Percentiles rank a stretch among this genome's conserved stretches.
Conservation (phyloP, 352 stramenopile species). For the Globisporangium nagaii region DNA sequence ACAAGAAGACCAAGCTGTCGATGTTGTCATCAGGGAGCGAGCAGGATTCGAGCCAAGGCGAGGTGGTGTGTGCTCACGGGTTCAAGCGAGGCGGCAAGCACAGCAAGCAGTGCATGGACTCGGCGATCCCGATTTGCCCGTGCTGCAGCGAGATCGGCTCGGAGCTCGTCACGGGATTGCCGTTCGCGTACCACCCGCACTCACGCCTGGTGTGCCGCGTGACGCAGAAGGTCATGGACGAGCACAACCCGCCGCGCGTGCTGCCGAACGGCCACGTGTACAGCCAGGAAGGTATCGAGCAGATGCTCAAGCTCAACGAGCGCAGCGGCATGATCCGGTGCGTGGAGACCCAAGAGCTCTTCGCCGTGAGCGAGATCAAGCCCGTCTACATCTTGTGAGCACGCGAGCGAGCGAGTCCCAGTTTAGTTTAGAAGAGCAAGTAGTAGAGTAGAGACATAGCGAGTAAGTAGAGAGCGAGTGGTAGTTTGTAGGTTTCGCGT, state of each 20-base stretch:
- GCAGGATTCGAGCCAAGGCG: neutral
- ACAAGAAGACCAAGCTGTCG: slow-evolving; percentile 42
- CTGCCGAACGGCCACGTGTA: slow-evolving; percentile 83
- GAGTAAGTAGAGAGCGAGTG: neutral
- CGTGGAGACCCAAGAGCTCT: slow-evolving; percentile 66
- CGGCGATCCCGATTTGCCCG: slow-evolving; percentile 52
- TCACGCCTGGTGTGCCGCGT: slow-evolving; percentile 78
- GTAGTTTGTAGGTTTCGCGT: neutral
- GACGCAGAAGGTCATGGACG: slow-evolving; percentile 76
- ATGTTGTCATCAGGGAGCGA: neutral
- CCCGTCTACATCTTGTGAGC: slow-evolving; percentile 72
- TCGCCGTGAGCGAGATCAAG: slow-evolving; percentile 51
- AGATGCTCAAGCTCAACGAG: slow-evolving; percentile 30
- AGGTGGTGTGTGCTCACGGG: neutral
- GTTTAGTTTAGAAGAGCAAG: neutral
- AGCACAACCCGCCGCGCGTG: slow-evolving; percentile 77
- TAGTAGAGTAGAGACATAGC: neutral
- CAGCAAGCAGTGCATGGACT: slow-evolving; percentile 19
- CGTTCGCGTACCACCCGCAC: slow-evolving; percentile 80
- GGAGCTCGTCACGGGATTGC: slow-evolving; percentile 43
- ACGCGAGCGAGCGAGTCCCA: too few species aligned
- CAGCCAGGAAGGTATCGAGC: slow-evolving; percentile 66
- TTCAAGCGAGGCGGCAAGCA: slow-evolving; percentile 7
- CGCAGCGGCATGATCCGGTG: slow-evolving; percentile 60
- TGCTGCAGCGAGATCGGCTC: slow-evolving; percentile 70